Percentiles rank a stretch among this genome's conserved stretches.
Conservation (phyloP, 2,329 filamentous ascomycete species). For the Paraconiothyrium sp. region DNA sequence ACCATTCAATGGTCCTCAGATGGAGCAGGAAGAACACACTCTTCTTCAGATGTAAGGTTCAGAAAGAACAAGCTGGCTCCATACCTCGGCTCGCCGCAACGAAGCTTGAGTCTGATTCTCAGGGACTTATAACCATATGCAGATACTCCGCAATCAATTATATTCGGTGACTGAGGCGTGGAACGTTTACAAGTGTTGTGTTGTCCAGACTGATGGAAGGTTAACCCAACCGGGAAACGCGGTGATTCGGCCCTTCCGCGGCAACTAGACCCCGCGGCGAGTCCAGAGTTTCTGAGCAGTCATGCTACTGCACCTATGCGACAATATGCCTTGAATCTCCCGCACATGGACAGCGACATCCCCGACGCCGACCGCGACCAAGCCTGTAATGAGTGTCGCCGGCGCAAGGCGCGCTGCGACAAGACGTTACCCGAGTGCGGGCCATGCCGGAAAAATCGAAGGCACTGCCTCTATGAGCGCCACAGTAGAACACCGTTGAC, state of each 20-base stretch:
- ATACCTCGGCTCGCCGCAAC: neutral
- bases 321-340: neutral
- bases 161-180: neutral
- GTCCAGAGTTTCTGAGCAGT: constrained; percentile 1
- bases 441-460: constrained; percentile 51
- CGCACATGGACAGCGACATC: constrained; percentile 22
- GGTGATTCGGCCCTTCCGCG: neutral
- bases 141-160: too few relatives aligned
- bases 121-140: too few relatives aligned
- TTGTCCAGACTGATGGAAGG: neutral
- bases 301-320: neutral
- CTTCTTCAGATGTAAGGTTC: neutral
- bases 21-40: neutral
- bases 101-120: too few relatives aligned
- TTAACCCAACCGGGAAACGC: neutral
- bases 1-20: neutral
- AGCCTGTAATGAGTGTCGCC: constrained; percentile 25
- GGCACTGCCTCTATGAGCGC: constrained; percentile 61
- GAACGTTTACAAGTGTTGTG: too few relatives aligned
- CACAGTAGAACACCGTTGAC: constrained; percentile 60
- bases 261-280: constrained; percentile 1
- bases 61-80: neutral
- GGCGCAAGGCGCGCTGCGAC: constrained; percentile 26
- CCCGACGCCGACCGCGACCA: constrained; percentile 18
- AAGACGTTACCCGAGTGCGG: constrained; percentile 21